These are phyloP conservation scores for Nicotiana sylvestris DNA, from an alignment of 257 asterid species.

Conservation along the genomic window DNA sequence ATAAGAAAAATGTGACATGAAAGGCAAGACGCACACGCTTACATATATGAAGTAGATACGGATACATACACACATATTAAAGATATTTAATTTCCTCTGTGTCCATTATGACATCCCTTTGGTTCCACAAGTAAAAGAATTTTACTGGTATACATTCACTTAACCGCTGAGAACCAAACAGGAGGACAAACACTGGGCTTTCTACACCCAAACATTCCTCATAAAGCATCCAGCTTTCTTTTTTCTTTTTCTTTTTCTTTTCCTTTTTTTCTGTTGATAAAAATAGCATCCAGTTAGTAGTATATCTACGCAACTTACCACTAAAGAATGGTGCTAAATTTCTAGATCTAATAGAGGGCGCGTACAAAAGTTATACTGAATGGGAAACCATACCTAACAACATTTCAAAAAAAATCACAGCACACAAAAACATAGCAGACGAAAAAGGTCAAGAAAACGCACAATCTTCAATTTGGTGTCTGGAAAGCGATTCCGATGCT, in stretches of 20 bases:
- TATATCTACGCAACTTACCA: neutral
- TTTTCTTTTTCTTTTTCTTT: neutral
- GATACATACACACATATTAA: neutral
- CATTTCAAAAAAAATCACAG: neutral
- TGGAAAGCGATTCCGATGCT: constrained; percentile 32
- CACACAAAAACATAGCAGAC: neutral
- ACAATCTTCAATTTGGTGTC: constrained; percentile 57
- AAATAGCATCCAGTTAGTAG: neutral
- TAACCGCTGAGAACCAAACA: neutral
- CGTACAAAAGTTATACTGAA: neutral
- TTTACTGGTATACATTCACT: neutral
- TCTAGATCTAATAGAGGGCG: neutral
- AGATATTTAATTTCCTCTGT: neutral
- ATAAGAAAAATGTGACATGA: neutral
- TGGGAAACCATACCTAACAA: neutral
- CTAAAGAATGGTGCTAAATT: neutral
- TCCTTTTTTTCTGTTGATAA: neutral
- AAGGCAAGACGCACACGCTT: neutral
- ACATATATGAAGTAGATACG: neutral
- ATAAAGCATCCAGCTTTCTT: too few species aligned
- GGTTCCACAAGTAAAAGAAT: neutral
- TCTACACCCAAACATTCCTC: too few species aligned
- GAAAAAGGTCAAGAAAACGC: constrained; percentile 21
- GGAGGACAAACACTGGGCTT: neutral
- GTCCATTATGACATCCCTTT: neutral